phyloP scores from a whole-genome alignment of 148 eudicot species.

The Nyssa sinensis region DNA sequence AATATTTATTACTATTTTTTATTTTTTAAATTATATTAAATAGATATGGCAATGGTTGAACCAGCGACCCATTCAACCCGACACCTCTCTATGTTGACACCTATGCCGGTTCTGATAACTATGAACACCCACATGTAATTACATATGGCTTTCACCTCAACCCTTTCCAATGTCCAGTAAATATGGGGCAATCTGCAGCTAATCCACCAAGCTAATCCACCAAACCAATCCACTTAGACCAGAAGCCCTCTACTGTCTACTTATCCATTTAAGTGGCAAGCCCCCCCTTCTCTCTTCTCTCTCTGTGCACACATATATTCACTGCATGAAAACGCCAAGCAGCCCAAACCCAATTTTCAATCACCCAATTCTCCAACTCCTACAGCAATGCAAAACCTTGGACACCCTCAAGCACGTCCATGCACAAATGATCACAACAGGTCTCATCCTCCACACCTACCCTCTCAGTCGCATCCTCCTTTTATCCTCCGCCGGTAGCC shows the following conservation, averaged over 20 bases:
- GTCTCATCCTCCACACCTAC: conserved; percentile 47
- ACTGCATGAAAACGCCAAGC: conserved; percentile 24
- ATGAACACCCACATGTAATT: no score
- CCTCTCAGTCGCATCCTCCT: conserved; percentile 39
- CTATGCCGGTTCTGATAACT: no score
- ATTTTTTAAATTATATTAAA: no score
- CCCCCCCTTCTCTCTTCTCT: conserved; percentile 5
- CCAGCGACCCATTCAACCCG: no score
- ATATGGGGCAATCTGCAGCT: background rate
- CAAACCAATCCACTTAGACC: no score
- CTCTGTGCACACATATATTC: background rate
- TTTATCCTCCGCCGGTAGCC: conserved; percentile 27
- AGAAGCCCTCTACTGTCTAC: no score
- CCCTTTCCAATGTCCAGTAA: no score
- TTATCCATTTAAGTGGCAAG: no score
- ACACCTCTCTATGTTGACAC: no score
- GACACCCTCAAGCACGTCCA: conserved; percentile 35
- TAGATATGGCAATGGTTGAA: no score
- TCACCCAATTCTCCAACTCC: conserved; percentile 29
- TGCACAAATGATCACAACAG: conserved; percentile 46
- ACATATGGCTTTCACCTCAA: no score
- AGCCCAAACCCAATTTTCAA: conserved; percentile 21
- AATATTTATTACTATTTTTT: no score
- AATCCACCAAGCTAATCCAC: background rate
- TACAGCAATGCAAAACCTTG: conserved; percentile 37